Conservation (phyloP, 1,139 yeast species). For the Yamadazyma triangularis region DNA sequence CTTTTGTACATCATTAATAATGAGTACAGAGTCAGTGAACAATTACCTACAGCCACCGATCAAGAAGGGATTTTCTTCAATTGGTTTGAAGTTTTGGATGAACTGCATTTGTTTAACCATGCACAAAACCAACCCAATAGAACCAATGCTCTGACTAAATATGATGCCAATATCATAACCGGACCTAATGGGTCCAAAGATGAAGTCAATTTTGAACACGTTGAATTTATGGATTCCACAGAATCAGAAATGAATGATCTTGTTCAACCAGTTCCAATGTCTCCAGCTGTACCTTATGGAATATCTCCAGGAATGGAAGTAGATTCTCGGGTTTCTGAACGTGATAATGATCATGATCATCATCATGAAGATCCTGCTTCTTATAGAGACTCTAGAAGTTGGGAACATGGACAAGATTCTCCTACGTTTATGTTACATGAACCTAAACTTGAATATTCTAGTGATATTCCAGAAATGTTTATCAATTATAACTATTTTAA, state of each 20-base stretch:
- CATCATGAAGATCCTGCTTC: slow-evolving; percentile 1
- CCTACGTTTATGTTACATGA: slow-evolving; percentile 18
- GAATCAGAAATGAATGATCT: background rate
- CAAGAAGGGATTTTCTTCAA: slow-evolving; percentile 96
- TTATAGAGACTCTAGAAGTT: no score
- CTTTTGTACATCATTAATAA: slow-evolving; percentile 92
- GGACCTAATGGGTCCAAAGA: slow-evolving; percentile 36
- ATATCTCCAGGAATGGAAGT: no score
- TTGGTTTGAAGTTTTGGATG: slow-evolving; percentile 72
- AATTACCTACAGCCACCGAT: slow-evolving; percentile 94
- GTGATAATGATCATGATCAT: background rate
- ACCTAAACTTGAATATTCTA: slow-evolving; percentile 23
- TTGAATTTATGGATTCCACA: slow-evolving; percentile 21
- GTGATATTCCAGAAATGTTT: slow-evolving; percentile 45
- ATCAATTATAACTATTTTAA: slow-evolving; percentile 43
- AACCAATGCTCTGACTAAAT: slow-evolving; percentile 34
- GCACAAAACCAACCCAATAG: slow-evolving; percentile 34
- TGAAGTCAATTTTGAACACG: slow-evolving; percentile 35
- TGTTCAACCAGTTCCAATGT: background rate
- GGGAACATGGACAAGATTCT: slow-evolving; percentile 7
- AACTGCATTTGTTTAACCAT: slow-evolving; percentile 38
- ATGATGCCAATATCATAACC: slow-evolving; percentile 40
- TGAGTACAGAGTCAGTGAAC: slow-evolving; percentile 86
- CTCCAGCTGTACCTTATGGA: background rate
- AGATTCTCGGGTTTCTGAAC: no score